Percentiles rank a stretch among this genome's conserved stretches.
These are phyloP conservation scores for Pyracantha coccinea DNA, from an alignment of 331 rosid species.

Conservation along the genomic window DNA sequence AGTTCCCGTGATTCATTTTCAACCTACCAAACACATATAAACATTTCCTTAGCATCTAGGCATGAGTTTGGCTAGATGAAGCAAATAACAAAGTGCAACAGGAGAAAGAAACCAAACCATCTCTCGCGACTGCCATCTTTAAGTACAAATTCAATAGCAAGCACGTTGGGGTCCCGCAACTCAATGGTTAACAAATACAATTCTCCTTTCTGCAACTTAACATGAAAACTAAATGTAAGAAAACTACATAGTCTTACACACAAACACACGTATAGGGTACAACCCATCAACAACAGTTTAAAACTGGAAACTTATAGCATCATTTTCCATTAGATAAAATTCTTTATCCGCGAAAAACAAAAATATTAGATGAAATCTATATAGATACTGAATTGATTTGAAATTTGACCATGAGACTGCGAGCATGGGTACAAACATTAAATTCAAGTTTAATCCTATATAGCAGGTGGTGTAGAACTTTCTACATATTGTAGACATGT, in stretches of 20 bases:
- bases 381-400: not conserved
- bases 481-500: not conserved
- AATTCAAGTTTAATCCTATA: not conserved
- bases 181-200: conserved; percentile 22
- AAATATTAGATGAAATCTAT: not conserved
- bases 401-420: not conserved
- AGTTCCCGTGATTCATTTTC: conserved; percentile 28
- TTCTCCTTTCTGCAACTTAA: conserved; percentile 24
- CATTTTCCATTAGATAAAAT: not conserved
- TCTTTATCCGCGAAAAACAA: not conserved
- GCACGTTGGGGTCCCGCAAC: conserved; percentile 25
- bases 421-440: not conserved
- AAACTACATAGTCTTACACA: not conserved
- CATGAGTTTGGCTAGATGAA: not conserved
- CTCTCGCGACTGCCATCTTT: conserved; percentile 21
- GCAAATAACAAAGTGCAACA: not conserved
- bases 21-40: conserved; percentile 9
- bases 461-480: not conserved
- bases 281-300: not conserved
- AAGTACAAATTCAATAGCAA: conserved; percentile 29
- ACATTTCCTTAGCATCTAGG: not conserved
- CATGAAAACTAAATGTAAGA: not conserved
- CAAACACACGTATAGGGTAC: not conserved
- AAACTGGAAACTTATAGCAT: not conserved
- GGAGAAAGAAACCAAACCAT: conserved; percentile 18